Percentiles rank a stretch among this genome's conserved stretches.
Conservation (phyloP, 345 rosid genomes). For the Balakata baccata region DNA sequence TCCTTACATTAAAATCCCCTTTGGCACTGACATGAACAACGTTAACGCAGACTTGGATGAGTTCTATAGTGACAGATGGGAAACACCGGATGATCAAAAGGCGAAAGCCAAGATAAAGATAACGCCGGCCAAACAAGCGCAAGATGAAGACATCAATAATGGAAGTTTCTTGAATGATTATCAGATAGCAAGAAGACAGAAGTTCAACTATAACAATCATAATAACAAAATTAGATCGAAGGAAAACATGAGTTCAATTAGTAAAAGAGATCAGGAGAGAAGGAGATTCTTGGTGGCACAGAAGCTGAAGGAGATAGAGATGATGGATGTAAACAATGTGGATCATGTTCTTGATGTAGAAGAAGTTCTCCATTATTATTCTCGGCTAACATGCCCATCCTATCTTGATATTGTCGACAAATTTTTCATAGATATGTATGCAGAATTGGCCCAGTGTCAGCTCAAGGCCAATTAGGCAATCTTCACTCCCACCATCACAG, state of each 20-base stretch:
- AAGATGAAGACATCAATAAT: no score
- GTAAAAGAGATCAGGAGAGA: slow-evolving; percentile 17
- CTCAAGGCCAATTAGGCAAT: slow-evolving; percentile 19
- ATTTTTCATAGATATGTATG: slow-evolving; percentile 64
- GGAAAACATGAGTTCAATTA: neutral
- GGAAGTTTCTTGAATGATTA: neutral
- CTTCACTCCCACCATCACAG: slow-evolving; percentile 1
- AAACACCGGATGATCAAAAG: neutral
- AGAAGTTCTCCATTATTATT: slow-evolving; percentile 74
- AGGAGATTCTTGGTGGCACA: slow-evolving; percentile 39
- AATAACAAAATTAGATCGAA: neutral
- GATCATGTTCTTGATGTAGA: slow-evolving; percentile 64
- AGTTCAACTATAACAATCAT: neutral
- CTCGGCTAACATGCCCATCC: slow-evolving; percentile 64
- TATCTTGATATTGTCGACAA: slow-evolving; percentile 66
- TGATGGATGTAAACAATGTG: slow-evolving; percentile 51
- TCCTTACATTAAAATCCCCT: neutral
- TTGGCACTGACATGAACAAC: slow-evolving; percentile 2
- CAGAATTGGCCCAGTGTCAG: slow-evolving; percentile 35
- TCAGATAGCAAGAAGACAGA: slow-evolving; percentile 22
- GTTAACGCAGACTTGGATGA: slow-evolving; percentile 29
- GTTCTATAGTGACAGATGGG: slow-evolving; percentile 39
- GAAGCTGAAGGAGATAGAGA: slow-evolving; percentile 69
- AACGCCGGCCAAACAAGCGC: neutral
- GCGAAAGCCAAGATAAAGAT: slow-evolving; percentile 14